Evolutionary conservation across 768 basidiomycete species (phyloP).

Genomic region (Psilocybe sp.): DNA sequence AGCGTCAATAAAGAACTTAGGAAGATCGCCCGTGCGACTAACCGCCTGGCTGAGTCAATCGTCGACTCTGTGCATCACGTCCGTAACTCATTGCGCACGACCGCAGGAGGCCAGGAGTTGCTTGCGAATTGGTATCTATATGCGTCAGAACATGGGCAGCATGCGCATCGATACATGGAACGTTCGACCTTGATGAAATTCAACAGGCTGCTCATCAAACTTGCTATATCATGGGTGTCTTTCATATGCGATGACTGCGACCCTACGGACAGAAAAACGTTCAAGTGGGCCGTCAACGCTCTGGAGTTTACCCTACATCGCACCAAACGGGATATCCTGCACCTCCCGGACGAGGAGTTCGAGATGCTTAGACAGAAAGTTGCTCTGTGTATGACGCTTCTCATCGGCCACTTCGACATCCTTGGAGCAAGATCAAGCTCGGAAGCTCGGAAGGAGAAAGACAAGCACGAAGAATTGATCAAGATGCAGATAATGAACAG

Average conservation of each 20-base stretch:
- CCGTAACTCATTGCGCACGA: constrained; percentile 57
- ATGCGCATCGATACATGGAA: constrained; percentile 88
- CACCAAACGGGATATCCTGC: constrained; percentile 86
- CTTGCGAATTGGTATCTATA: constrained; percentile 94
- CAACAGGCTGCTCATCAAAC: constrained; percentile 77
- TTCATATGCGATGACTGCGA: constrained; percentile 99
- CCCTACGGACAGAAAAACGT: constrained; percentile 91
- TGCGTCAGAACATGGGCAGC: constrained; percentile 93
- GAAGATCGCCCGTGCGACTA: constrained; percentile 88
- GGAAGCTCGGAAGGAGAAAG: constrained; percentile 89
- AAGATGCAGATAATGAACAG: constrained; percentile 51
- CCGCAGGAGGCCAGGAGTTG: constrained; percentile 74
- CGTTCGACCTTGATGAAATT: constrained; percentile 66
- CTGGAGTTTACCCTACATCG: constrained; percentile 89
- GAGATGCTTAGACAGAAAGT: constrained; percentile 88
- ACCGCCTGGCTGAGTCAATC: constrained; percentile 88
- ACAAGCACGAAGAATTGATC: constrained; percentile 65
- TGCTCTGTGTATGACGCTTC: constrained; percentile 93
- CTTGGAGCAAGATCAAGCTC: constrained; percentile 87
- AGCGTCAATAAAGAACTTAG: constrained; percentile 84
- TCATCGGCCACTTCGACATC: constrained; percentile 97
- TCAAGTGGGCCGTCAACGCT: constrained; percentile 97
- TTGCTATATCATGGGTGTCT: constrained; percentile 96
- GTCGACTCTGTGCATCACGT: constrained; percentile 91
- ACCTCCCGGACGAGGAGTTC: constrained; percentile 87